Evolutionary conservation across 805 yeast species (phyloP).

Genomic region (Metschnikowia hibisci): DNA sequence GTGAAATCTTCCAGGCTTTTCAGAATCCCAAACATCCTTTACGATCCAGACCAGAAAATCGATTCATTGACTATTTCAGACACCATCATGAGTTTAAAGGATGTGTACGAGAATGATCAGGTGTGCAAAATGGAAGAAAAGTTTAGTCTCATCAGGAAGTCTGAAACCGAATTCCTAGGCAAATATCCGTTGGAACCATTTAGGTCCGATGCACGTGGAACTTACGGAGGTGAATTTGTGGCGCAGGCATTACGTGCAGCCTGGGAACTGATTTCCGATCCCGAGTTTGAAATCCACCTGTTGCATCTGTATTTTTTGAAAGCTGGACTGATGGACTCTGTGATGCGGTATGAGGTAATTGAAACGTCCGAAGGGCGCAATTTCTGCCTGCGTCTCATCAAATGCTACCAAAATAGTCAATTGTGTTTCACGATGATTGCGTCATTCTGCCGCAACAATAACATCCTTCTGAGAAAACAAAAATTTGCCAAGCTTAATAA

Average conservation of each 20-base stretch:
- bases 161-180: conserved; percentile 19
- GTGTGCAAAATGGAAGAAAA: conserved; percentile 21
- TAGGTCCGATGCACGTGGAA: conserved; percentile 22
- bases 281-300: conserved; percentile 25
- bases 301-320: conserved; percentile 27
- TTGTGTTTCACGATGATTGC: conserved; percentile 23
- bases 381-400: conserved; percentile 23
- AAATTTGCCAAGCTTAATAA: conserved; percentile 12
- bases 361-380: conserved; percentile 22
- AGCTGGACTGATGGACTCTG: conserved; percentile 22
- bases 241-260: conserved; percentile 26
- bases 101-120: conserved; percentile 9
- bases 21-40: too few species aligned
- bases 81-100: conserved; percentile 11
- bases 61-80: too few species aligned
- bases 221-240: conserved; percentile 29
- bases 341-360: conserved; percentile 26
- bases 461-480: conserved; percentile 8
- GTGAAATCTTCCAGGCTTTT: too few species aligned
- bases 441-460: conserved; percentile 23
- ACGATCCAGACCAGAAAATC: too few species aligned
- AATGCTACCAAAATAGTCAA: conserved; percentile 21
- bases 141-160: conserved; percentile 12
- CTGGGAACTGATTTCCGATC: conserved; percentile 24
- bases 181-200: conserved; percentile 25